Evolutionary conservation across 176 grass and related monocot genomes (phyloP).

Genomic region (Oryza rufipogon): DNA sequence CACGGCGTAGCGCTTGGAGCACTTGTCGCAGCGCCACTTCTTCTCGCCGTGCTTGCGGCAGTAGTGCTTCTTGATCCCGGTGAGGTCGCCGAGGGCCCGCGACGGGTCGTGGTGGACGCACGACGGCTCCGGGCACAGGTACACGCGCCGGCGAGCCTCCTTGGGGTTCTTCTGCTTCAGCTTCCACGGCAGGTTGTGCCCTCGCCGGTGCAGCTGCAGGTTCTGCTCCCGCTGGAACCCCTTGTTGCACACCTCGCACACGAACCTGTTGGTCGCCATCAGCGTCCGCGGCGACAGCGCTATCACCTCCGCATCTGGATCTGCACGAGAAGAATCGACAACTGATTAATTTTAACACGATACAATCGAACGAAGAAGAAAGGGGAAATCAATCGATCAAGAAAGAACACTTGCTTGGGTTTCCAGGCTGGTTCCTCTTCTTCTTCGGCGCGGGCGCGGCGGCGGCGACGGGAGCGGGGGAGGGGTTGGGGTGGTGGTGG

Average conservation of each 20-base stretch:
- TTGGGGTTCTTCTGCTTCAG: slow-evolving; percentile 97
- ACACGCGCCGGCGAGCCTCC: slow-evolving; percentile 72
- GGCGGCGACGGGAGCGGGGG: slow-evolving; percentile 16
- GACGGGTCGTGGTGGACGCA: slow-evolving; percentile 97
- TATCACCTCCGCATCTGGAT: slow-evolving; percentile 95
- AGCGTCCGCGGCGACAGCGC: slow-evolving; percentile 86
- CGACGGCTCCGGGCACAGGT: slow-evolving; percentile 94
- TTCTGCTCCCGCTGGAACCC: slow-evolving; percentile 99
- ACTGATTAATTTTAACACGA: neutral
- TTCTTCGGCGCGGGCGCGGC: slow-evolving; percentile 63
- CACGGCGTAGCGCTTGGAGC: slow-evolving; percentile 96
- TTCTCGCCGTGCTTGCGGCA: slow-evolving; percentile 99
- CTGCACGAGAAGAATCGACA: slow-evolving; percentile 24
- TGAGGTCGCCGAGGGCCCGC: slow-evolving; percentile 88
- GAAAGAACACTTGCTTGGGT: slow-evolving; percentile 79
- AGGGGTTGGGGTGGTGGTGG: slow-evolving; percentile 14
- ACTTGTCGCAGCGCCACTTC: slow-evolving; percentile 99
- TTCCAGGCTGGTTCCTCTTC: slow-evolving; percentile 91
- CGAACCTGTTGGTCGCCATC: slow-evolving; percentile 92
- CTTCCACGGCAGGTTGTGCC: slow-evolving; percentile 98
- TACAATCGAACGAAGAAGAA: neutral
- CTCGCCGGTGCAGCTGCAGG: slow-evolving; percentile 96
- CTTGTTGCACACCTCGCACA: slow-evolving; percentile 97
- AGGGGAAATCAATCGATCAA: neutral
- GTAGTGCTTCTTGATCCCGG: slow-evolving; percentile 98